A percentile compares a stretch with the other conserved stretches of the same genome.
These are phyloP conservation scores for Sistotremastrum niveocremeum DNA, from an alignment of 768 basidiomycete species.

Conservation along the genomic window DNA sequence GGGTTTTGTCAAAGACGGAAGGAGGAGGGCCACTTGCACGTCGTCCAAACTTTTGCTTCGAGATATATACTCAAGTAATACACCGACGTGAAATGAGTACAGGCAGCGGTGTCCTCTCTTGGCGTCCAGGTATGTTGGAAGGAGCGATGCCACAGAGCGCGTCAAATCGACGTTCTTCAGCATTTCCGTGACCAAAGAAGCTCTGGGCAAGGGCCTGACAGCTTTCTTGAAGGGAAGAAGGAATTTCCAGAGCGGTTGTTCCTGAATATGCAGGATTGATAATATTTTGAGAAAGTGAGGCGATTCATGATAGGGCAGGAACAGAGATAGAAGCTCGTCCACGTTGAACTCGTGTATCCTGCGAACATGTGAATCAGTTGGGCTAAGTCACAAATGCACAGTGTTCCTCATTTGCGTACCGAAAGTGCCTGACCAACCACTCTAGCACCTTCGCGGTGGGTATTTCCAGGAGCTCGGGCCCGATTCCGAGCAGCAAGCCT, in stretches of 20 bases:
- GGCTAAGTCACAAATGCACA: neutral
- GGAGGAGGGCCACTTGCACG: conserved; percentile 46
- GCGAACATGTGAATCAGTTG: conserved; percentile 3
- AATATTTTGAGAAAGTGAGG: conserved; percentile 91
- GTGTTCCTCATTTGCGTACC: conserved; percentile 32
- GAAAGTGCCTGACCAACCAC: conserved; percentile 89
- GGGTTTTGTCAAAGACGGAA: conserved; percentile 52
- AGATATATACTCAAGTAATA: conserved; percentile 67
- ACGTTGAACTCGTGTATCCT: conserved; percentile 94
- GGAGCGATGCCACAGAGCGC: conserved; percentile 52
- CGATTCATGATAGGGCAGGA: conserved; percentile 91
- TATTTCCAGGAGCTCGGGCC: conserved; percentile 68
- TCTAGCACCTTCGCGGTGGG: conserved; percentile 79
- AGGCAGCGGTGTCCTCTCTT: conserved; percentile 56
- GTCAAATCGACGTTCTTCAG: conserved; percentile 54
- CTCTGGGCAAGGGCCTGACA: conserved; percentile 58
- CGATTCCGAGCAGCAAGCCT: conserved; percentile 54
- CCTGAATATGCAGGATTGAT: conserved; percentile 68
- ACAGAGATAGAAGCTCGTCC: conserved; percentile 58
- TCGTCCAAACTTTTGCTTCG: conserved; percentile 44
- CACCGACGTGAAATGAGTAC: conserved; percentile 70
- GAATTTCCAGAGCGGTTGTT: conserved; percentile 51
- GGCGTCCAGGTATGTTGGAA: conserved; percentile 34
- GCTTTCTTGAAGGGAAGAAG: conserved; percentile 66
- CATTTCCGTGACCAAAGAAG: conserved; percentile 68